These are phyloP conservation scores for Odontarrhena argentea DNA, from an alignment of 345 rosid genomes.

Conservation along the genomic window DNA sequence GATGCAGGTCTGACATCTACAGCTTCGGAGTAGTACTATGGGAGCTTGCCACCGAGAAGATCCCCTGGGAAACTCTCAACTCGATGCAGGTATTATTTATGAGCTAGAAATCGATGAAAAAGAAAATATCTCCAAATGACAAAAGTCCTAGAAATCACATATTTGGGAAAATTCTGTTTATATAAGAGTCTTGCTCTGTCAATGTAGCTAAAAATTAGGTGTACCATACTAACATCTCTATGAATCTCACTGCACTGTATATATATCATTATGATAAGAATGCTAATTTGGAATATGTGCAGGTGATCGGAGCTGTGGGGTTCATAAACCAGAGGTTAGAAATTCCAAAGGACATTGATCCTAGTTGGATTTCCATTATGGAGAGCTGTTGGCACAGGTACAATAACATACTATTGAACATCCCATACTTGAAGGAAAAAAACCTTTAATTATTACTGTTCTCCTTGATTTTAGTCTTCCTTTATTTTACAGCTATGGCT, in stretches of 20 bases:
- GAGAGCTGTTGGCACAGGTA: slow-evolving; percentile 98
- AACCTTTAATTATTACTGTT: too few relatives aligned
- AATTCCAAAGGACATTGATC: slow-evolving; percentile 78
- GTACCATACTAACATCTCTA: not conserved
- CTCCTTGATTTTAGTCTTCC: slow-evolving; percentile 8
- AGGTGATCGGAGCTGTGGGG: slow-evolving; percentile 98
- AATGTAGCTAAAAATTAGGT: not conserved
- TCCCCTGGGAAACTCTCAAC: slow-evolving; percentile 96
- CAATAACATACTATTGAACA: slow-evolving; percentile 23
- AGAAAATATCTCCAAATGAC: slow-evolving; percentile 3
- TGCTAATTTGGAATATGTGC: slow-evolving; percentile 43
- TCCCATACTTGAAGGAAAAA: too few relatives aligned
- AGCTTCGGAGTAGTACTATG: slow-evolving; percentile 92
- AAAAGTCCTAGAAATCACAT: not conserved
- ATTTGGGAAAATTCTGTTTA: not conserved
- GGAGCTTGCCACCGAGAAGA: slow-evolving; percentile 96
- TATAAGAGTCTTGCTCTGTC: not conserved
- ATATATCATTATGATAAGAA: slow-evolving; percentile 21
- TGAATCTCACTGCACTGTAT: not conserved
- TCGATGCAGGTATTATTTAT: slow-evolving; percentile 76
- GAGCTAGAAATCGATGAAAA: not conserved
- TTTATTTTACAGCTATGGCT: slow-evolving; percentile 3
- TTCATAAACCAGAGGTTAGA: slow-evolving; percentile 94
- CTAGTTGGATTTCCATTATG: slow-evolving; percentile 72
- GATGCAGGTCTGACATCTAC: slow-evolving; percentile 82